Conservation (phyloP, 441 rosid species). For the Macaranga tanarius region DNA sequence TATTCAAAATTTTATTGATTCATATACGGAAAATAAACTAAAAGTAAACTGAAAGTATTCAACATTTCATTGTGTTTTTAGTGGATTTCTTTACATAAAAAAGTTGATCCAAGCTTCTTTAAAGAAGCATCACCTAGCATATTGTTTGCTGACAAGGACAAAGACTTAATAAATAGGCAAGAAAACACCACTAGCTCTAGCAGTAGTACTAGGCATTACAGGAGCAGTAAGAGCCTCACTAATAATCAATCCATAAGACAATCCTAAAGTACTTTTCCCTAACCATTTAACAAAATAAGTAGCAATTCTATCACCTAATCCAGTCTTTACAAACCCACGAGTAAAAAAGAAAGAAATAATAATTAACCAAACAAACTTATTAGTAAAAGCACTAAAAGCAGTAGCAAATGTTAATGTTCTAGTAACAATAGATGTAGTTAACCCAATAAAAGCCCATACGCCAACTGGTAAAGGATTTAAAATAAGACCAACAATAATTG, state of each 20-base stretch:
- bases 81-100: too few relatives aligned
- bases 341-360: conserved; percentile 96
- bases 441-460: too few relatives aligned
- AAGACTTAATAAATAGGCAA: conserved; percentile 82
- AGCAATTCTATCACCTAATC: too few relatives aligned
- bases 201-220: conserved; percentile 95
- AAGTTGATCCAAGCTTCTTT: conserved; percentile 74
- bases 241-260: conserved; percentile 84
- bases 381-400: too few relatives aligned
- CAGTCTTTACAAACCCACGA: too few relatives aligned
- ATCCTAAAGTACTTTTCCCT: too few relatives aligned
- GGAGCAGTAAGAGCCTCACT: too few relatives aligned
- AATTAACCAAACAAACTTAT: conserved; percentile 86
- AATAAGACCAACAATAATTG: conserved; percentile 84
- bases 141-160: conserved; percentile 81
- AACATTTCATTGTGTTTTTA: too few relatives aligned
- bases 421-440: conserved; percentile 72
- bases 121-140: conserved; percentile 66
- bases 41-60: too few relatives aligned
- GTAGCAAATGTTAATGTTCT: conserved; percentile 66
- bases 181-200: conserved; percentile 92
- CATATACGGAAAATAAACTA: too few relatives aligned
- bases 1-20: too few relatives aligned
- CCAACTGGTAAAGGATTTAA: conserved; percentile 77
- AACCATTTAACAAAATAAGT: too few relatives aligned